phyloP scores from a whole-genome alignment of 2,329 filamentous ascomycete genomes.

The Diaporthe velutina region DNA sequence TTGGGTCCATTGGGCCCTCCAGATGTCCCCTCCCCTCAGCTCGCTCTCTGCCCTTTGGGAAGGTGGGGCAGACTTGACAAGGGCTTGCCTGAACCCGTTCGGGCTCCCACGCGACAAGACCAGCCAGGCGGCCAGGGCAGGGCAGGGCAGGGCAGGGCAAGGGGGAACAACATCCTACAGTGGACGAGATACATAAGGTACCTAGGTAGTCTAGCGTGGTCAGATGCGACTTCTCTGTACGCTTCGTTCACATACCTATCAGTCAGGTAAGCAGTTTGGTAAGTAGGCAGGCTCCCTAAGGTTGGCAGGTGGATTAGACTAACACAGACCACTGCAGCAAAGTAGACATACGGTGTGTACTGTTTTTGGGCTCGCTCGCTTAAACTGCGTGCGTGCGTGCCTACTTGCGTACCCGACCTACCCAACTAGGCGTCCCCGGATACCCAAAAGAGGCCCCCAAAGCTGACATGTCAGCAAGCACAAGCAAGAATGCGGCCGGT shows the following conservation, averaged over 20 bases:
- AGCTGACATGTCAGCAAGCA: conserved; percentile 30
- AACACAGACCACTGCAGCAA: not conserved
- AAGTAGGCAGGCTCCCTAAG: not conserved
- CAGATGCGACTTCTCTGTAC: not conserved
- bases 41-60: conserved; percentile 17
- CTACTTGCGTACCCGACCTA: conserved; percentile 4
- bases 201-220: not conserved
- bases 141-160: conserved; percentile 21
- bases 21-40: conserved; percentile 5
- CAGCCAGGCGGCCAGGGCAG: not conserved
- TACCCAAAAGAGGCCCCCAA: conserved; percentile 2
- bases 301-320: not conserved
- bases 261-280: not conserved
- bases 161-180: not conserved
- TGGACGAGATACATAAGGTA: not conserved
- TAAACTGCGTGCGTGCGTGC: conserved; percentile 13
- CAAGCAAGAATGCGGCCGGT: conserved; percentile 18
- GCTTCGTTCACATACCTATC: not conserved
- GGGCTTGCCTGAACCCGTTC: conserved; percentile 9
- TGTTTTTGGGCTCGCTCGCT: conserved; percentile 19
- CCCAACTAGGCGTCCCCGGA: conserved; percentile 9
- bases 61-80: conserved; percentile 23
- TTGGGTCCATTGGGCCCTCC: conserved; percentile 14
- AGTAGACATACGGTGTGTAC: conserved; percentile 19
- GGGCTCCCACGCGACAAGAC: conserved; percentile 16